Percentiles rank a stretch among this genome's conserved stretches.
Evolutionary conservation across 768 basidiomycete species (phyloP).

Genomic region (Aureoboletus auriporus): DNA sequence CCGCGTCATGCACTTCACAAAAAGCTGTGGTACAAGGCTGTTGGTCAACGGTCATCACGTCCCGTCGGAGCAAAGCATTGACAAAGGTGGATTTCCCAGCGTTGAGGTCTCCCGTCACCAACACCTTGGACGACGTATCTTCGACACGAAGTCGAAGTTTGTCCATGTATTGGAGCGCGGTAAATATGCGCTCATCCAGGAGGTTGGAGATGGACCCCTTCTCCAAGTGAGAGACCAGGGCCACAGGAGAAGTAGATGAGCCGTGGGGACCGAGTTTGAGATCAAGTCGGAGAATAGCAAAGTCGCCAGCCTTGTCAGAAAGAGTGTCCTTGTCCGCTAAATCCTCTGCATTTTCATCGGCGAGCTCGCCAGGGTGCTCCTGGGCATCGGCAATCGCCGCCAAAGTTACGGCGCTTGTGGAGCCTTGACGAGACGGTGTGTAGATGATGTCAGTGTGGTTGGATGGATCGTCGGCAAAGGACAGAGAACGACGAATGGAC

Average conservation of each 20-base stretch:
- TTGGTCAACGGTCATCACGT: slow-evolving; percentile 96
- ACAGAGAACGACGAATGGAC: slow-evolving; percentile 63
- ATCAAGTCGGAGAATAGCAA: slow-evolving; percentile 88
- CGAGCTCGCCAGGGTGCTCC: slow-evolving; percentile 23
- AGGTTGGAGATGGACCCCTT: slow-evolving; percentile 90
- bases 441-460: slow-evolving; percentile 64
- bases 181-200: slow-evolving; percentile 76
- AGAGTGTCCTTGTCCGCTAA: slow-evolving; percentile 32
- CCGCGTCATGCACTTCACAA: slow-evolving; percentile 91
- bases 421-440: slow-evolving; percentile 42
- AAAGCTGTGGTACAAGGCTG: slow-evolving; percentile 97
- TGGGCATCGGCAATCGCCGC: slow-evolving; percentile 46
- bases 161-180: slow-evolving; percentile 74
- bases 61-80: slow-evolving; percentile 86
- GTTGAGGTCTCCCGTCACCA: slow-evolving; percentile 97
- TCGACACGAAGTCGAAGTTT: slow-evolving; percentile 83
- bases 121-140: slow-evolving; percentile 91
- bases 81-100: slow-evolving; percentile 98
- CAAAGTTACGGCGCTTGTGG: slow-evolving; percentile 58
- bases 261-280: slow-evolving; percentile 82
- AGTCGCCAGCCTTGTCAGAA: slow-evolving; percentile 52
- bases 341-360: slow-evolving; percentile 19
- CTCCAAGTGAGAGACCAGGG: slow-evolving; percentile 89
- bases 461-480: slow-evolving; percentile 81
- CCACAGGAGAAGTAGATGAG: slow-evolving; percentile 54